Conservation (phyloP, 306 rosid genomes). For the Acmispon strigosus region DNA sequence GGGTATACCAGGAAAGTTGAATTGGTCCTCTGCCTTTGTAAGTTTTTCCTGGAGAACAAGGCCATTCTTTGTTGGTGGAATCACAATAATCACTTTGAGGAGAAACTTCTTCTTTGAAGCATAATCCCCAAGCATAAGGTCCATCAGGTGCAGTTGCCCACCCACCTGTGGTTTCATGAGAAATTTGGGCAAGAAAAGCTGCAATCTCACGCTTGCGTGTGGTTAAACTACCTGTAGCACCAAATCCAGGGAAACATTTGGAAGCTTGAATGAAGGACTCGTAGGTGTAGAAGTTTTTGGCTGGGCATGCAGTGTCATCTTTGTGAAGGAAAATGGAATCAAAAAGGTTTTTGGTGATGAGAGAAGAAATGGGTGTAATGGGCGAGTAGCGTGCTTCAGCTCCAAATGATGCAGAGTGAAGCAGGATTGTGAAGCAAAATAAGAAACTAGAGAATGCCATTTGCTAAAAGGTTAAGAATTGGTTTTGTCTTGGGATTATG, state of each 20-base stretch:
- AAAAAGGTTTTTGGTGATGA: conserved; percentile 36
- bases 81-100: conserved; percentile 60
- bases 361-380: conserved; percentile 19
- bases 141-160: conserved; percentile 87
- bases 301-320: conserved; percentile 66
- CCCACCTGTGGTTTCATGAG: conserved; percentile 69
- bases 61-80: conserved; percentile 44
- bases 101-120: conserved; percentile 64
- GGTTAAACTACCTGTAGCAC: conserved; percentile 21
- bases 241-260: conserved; percentile 40
- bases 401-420: background rate
- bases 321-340: conserved; percentile 52
- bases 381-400: conserved; percentile 15
- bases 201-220: conserved; percentile 58
- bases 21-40: conserved; percentile 80
- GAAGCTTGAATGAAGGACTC: conserved; percentile 45
- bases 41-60: conserved; percentile 52
- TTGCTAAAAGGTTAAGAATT: background rate
- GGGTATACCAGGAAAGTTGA: conserved; percentile 58
- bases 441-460: conserved; percentile 21
- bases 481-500: background rate
- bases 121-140: conserved; percentile 73
- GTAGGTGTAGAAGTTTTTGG: conserved; percentile 56
- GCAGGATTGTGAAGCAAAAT: background rate
- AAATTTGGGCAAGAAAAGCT: conserved; percentile 65